phyloP scores from a whole-genome alignment of 345 rosid genomes.

The Rubroshorea leprosula region DNA sequence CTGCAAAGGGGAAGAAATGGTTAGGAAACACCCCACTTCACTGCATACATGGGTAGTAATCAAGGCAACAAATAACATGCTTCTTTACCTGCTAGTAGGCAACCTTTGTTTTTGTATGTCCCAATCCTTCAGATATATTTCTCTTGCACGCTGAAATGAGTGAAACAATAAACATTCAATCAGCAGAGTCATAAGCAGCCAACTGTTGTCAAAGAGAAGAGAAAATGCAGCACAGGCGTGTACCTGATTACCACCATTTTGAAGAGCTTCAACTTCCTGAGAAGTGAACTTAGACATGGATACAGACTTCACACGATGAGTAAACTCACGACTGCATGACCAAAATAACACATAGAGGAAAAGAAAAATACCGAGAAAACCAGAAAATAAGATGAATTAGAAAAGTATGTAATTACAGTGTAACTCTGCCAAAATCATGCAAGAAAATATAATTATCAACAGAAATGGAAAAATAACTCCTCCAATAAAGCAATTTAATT shows the following conservation, averaged over 20 bases:
- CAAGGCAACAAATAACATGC: conserved; percentile 9
- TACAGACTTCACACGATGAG: conserved; percentile 97
- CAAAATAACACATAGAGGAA: conserved; percentile 7
- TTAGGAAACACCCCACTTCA: conserved; percentile 4
- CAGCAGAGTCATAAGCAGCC: conserved; percentile 16
- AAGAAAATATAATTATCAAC: no score
- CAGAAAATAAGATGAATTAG: no score
- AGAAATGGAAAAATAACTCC: no score
- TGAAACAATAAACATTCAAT: conserved; percentile 15
- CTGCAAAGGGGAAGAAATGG: conserved; percentile 41
- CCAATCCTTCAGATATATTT: conserved; percentile 76
- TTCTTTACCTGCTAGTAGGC: conserved; percentile 74
- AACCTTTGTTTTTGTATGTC: conserved; percentile 81
- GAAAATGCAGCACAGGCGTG: conserved; percentile 3
- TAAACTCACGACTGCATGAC: conserved; percentile 81
- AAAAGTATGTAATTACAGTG: no score
- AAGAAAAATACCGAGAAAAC: no score
- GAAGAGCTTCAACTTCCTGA: conserved; percentile 95
- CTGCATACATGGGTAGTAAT: conserved; percentile 1
- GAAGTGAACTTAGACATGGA: conserved; percentile 95
- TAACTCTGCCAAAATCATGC: no score
- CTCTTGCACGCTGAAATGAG: conserved; percentile 82
- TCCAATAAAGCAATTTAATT: no score
- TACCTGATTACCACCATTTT: conserved; percentile 98
- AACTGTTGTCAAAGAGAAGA: conserved; percentile 7